Base-by-base conservation (phyloP, 192 early-diverging fungal genomes). In the Linnemannia zychae region DNA sequence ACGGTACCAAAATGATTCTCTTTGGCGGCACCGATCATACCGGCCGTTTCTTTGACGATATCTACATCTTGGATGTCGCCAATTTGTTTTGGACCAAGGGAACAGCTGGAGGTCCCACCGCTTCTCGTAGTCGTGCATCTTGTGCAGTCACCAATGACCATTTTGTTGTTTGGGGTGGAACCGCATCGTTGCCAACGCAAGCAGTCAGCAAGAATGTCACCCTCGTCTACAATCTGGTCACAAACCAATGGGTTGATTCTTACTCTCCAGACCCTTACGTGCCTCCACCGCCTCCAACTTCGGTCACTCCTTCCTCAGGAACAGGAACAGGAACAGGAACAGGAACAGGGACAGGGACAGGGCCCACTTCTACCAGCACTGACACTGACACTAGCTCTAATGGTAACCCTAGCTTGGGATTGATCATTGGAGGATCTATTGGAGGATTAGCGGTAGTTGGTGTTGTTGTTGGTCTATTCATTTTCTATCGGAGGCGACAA, bases 221-320 rank as follows among this genome's bases (percentile, higher is more conserved):
- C 2, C n/a, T 68, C 36, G 50, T 80, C 38, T 80, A 80, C 37
- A 80, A 81, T n/a, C 15, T 81, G 31, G 75, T 75, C 24, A 67
- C 47, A 1, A 63, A 57, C 7, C 20, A 50, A 28, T 81, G 79
- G 73, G 66, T 70, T 34, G 7, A 33, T 13, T 22, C 1, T 1
- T 81, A 71, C 38, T 46, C 50, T 7, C 67, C 73, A 31, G 18
- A 34, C 5, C 17, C 65, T 24, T 57, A 57, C 24, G n/a, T n/a
- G n/a, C 57, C 24, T 15, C 57, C 24, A 28, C 28, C 57, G 12
- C 3, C 40, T 9, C 40, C 40, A 44, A 6, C 40, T 44, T n/a
- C n/a, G n/a, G n/a, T n/a, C n/a, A n/a, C n/a, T n/a, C n/a, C n/a
- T n/a, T n/a, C n/a, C n/a, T n/a, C n/a, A n/a, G n/a, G n/a, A n/a